phyloP scores from a whole-genome alignment of 2,329 filamentous ascomycete genomes.

The Cercospora janseana region DNA sequence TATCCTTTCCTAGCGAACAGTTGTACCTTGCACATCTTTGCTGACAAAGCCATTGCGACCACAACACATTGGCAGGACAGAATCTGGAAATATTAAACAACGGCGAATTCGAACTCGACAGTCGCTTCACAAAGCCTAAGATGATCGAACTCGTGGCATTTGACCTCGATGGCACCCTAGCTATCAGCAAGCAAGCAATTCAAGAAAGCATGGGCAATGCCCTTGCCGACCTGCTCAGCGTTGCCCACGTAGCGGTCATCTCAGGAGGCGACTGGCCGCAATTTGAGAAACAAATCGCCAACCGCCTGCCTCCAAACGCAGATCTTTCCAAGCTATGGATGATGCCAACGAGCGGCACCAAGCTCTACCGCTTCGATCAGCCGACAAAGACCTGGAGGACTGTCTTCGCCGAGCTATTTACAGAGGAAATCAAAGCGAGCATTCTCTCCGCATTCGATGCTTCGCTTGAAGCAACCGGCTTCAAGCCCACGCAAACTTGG shows the following conservation, averaged over 20 bases:
- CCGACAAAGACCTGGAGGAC: conserved; percentile 18
- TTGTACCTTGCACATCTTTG: too few species aligned
- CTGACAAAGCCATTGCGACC: too few species aligned
- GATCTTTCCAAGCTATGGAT: conserved; percentile 44
- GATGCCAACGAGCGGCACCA: conserved; percentile 46
- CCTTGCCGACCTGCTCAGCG: conserved; percentile 39
- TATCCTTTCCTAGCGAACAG: too few species aligned
- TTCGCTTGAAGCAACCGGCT: conserved; percentile 39
- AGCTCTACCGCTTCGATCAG: conserved; percentile 39
- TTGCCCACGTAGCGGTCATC: conserved; percentile 44
- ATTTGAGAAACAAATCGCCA: conserved; percentile 44
- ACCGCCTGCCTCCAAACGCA: conserved; percentile 39
- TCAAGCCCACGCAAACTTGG: conserved; percentile 42
- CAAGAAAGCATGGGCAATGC: conserved; percentile 37
- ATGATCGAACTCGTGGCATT: conserved; percentile 42
- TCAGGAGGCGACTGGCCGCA: conserved; percentile 46
- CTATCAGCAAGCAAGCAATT: conserved; percentile 38
- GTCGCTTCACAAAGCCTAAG: too few species aligned
- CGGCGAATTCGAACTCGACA: too few species aligned
- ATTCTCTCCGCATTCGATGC: conserved; percentile 36
- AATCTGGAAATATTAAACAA: too few species aligned
- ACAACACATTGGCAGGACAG: too few species aligned
- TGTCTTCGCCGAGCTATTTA: conserved; percentile 44
- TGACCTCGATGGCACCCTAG: conserved; percentile 42
- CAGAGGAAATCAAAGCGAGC: conserved; percentile 23